These are phyloP conservation scores for Apiotrichum sp. DNA, from an alignment of 1,284 basidiomycete species.

Conservation along the genomic window DNA sequence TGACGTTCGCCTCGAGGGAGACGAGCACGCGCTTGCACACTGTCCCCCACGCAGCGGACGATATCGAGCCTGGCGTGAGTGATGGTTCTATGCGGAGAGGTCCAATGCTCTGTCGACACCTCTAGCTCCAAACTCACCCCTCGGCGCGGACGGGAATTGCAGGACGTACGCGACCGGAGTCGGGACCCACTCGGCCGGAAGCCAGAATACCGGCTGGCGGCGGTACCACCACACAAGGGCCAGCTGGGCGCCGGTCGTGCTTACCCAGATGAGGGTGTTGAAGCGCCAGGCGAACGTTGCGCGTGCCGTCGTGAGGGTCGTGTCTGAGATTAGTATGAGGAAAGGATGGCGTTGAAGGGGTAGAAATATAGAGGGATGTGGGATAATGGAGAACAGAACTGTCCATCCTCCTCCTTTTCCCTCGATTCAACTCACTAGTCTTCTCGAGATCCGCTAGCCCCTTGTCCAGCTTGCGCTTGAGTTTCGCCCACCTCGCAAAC, in stretches of 20 bases:
- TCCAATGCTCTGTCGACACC: not conserved
- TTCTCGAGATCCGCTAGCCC: slow-evolving; percentile 88
- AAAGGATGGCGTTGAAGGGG: not conserved
- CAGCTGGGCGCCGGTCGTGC: slow-evolving; percentile 78
- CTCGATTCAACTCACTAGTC: slow-evolving; percentile 60
- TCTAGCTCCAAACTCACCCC: slow-evolving; percentile 24
- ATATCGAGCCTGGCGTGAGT: slow-evolving; percentile 62
- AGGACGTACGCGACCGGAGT: slow-evolving; percentile 76
- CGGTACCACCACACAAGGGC: slow-evolving; percentile 83
- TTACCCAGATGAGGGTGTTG: slow-evolving; percentile 65
- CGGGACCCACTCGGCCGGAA: slow-evolving; percentile 76
- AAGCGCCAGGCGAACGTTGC: slow-evolving; percentile 68
- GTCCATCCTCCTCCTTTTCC: too few relatives aligned
- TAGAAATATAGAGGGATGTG: too few relatives aligned
- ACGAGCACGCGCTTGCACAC: slow-evolving; percentile 72
- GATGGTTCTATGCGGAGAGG: not conserved
- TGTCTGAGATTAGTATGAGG: slow-evolving; percentile 53
- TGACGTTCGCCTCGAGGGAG: slow-evolving; percentile 62
- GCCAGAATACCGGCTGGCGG: slow-evolving; percentile 78
- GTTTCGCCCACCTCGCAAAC: slow-evolving; percentile 97
- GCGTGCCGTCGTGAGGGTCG: slow-evolving; percentile 59
- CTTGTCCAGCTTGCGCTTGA: slow-evolving; percentile 86
- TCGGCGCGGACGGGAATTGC: slow-evolving; percentile 44
- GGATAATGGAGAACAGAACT: too few relatives aligned
- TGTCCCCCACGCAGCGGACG: slow-evolving; percentile 85